Evolutionary conservation across 495 filamentous ascomycete species (phyloP).

Genomic region (Cercophora sp.): DNA sequence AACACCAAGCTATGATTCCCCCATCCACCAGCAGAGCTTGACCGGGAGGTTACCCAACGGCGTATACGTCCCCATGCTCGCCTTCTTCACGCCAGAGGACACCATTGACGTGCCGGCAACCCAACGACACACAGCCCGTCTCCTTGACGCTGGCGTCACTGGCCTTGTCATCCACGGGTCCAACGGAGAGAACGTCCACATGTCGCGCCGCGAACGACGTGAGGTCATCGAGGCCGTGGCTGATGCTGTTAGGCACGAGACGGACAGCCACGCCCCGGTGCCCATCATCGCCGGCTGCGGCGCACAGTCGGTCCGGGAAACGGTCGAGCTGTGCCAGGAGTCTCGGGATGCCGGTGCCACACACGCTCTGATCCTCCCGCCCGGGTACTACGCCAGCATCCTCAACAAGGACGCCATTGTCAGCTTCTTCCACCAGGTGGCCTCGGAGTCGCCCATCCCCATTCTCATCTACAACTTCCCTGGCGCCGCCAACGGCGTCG

Average conservation of each 20-base stretch:
- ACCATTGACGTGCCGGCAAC: constrained; percentile 64
- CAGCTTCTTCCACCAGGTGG: constrained; percentile 68
- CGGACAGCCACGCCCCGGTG: constrained; percentile 67
- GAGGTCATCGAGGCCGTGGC: constrained; percentile 70
- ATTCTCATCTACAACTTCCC: constrained; percentile 85
- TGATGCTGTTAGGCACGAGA: constrained; percentile 60
- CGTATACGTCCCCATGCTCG: constrained; percentile 66
- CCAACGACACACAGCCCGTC: constrained; percentile 66
- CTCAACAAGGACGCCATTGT: constrained; percentile 65
- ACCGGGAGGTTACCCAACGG: constrained; percentile 38
- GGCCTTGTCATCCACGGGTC: constrained; percentile 79
- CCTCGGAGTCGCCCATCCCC: constrained; percentile 63
- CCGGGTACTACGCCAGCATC: constrained; percentile 75
- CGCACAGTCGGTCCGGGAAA: constrained; percentile 80
- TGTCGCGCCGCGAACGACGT: constrained; percentile 66
- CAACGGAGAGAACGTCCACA: constrained; percentile 84
- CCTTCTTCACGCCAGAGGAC: constrained; percentile 58
- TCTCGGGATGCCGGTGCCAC: constrained; percentile 73
- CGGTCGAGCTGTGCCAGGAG: constrained; percentile 74
- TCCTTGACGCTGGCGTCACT: constrained; percentile 65
- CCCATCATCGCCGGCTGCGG: constrained; percentile 73
- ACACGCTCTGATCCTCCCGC: constrained; percentile 80
- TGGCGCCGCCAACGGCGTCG: constrained; percentile 74
- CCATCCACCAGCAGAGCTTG: not conserved
- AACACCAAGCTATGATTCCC: not conserved